phyloP scores from a whole-genome alignment of 1,284 basidiomycete genomes.

The Laetiporus sulphureus region DNA sequence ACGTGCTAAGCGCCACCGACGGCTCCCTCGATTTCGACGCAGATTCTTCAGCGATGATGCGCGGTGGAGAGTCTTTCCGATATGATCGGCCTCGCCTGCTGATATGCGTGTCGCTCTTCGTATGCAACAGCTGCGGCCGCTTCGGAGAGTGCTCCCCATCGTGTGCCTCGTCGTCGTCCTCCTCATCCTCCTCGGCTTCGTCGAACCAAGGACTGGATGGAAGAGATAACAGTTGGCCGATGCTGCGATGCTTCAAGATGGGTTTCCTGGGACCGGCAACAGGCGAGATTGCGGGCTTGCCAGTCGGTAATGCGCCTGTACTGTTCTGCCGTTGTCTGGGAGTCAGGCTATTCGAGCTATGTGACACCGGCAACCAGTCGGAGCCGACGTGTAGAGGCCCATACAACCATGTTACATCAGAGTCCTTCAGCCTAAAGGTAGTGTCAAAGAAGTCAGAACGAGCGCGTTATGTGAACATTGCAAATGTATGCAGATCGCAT shows the following conservation, averaged over 20 bases:
- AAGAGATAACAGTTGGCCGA: slow-evolving; percentile 80
- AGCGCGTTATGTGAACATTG: too few species aligned
- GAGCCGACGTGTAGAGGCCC: slow-evolving; percentile 92
- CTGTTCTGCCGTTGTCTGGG: slow-evolving; percentile 19
- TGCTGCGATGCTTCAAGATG: slow-evolving; percentile 93
- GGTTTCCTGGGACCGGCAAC: slow-evolving; percentile 58
- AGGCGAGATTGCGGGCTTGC: slow-evolving; percentile 23
- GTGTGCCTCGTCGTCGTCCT: slow-evolving; percentile 23
- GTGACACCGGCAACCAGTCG: slow-evolving; percentile 54
- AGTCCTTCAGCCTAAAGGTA: slow-evolving; percentile 87
- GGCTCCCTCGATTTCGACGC: slow-evolving; percentile 1
- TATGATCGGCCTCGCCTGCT: slow-evolving; percentile 47
- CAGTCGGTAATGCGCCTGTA: slow-evolving; percentile 24
- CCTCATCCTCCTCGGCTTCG: slow-evolving; percentile 32
- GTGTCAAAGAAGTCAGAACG: too few species aligned
- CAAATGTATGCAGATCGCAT: too few species aligned
- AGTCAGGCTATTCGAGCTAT: slow-evolving; percentile 13
- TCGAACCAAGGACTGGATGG: slow-evolving; percentile 52
- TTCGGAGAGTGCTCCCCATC: slow-evolving; percentile 22
- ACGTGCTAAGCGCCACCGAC: slow-evolving; percentile 6
- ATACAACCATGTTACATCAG: slow-evolving; percentile 98
- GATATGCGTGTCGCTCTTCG: slow-evolving; percentile 81
- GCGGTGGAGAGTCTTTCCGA: slow-evolving; percentile 63
- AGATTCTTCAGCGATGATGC: slow-evolving; percentile 32
- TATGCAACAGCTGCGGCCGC: slow-evolving; percentile 64